A percentile compares a stretch with the other conserved stretches of the same genome.
These are phyloP conservation scores for Micromonas commoda DNA, from an alignment of 139 green algal species.

Conservation along the genomic window DNA sequence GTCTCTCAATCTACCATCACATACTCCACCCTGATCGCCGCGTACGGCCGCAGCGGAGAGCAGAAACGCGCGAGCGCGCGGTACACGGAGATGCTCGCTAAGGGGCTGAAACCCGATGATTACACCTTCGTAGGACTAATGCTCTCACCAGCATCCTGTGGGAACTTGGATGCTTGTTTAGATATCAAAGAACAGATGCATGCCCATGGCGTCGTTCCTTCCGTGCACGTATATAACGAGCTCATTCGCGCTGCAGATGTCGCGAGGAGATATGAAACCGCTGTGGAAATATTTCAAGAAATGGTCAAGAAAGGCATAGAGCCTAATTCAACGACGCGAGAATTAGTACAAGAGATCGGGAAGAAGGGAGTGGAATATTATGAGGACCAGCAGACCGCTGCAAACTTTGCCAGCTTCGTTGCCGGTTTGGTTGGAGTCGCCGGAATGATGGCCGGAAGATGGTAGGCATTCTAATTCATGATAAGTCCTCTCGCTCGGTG, in stretches of 20 bases:
- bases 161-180: neutral
- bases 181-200: neutral
- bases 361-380: slow-evolving; percentile 11
- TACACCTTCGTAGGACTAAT: slow-evolving; percentile 23
- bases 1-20: neutral
- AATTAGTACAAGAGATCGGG: neutral
- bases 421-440: slow-evolving; percentile 13
- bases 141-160: neutral
- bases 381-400: neutral
- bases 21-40: slow-evolving; percentile 13
- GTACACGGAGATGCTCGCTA: neutral
- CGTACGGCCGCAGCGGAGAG: slow-evolving; percentile 11
- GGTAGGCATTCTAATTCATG: neutral
- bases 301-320: neutral
- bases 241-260: slow-evolving; percentile 18
- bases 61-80: neutral
- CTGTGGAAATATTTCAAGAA: neutral
- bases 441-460: slow-evolving; percentile 12
- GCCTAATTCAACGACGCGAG: slow-evolving; percentile 5
- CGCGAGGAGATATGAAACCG: slow-evolving; percentile 5
- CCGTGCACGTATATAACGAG: slow-evolving; percentile 11
- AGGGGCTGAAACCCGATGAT: slow-evolving; percentile 1
- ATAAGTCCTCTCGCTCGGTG: neutral
- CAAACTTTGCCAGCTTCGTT: neutral
- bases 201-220: neutral